Conservation (phyloP, 2,329 filamentous ascomycete species). For the Curvularia eragrostidis region DNA sequence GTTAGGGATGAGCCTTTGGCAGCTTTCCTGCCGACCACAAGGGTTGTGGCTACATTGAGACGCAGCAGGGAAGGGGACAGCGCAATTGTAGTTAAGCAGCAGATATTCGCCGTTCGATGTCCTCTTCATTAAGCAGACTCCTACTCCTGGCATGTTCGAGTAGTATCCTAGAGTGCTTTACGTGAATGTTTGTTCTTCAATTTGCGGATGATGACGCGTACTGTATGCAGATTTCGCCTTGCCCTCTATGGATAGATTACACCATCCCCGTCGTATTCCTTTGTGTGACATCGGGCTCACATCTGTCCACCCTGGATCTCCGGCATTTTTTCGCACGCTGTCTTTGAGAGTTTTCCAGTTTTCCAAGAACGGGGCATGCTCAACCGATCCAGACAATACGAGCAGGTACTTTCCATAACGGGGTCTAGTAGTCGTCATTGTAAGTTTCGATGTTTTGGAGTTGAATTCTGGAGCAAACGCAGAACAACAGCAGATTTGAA, state of each 20-base stretch:
- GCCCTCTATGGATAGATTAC: neutral
- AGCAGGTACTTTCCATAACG: conserved; percentile 6
- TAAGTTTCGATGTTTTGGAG: neutral
- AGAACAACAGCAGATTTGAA: neutral
- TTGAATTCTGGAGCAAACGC: neutral
- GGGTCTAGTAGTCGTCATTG: neutral
- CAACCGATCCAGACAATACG: conserved; percentile 2
- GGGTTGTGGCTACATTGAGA: conserved; percentile 1
- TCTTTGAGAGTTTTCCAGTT: conserved; percentile 5
- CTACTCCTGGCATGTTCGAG: neutral
- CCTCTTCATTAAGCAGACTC: conserved; percentile 8
- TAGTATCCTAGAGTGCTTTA: conserved; percentile 1
- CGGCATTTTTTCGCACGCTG: neutral
- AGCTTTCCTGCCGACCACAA: conserved; percentile 2
- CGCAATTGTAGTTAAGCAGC: conserved; percentile 1
- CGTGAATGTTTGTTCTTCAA: neutral
- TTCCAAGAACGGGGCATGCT: conserved; percentile 1
- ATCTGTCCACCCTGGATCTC: conserved; percentile 5
- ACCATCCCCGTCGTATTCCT: conserved; percentile 3
- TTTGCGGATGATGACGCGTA: neutral
- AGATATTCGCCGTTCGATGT: neutral
- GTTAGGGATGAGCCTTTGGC: neutral
- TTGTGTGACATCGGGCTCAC: neutral
- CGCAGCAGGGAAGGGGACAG: neutral
- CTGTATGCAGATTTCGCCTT: conserved; percentile 2